phyloP scores from a whole-genome alignment of 306 rosid species.

The Quercus berberidifolia region DNA sequence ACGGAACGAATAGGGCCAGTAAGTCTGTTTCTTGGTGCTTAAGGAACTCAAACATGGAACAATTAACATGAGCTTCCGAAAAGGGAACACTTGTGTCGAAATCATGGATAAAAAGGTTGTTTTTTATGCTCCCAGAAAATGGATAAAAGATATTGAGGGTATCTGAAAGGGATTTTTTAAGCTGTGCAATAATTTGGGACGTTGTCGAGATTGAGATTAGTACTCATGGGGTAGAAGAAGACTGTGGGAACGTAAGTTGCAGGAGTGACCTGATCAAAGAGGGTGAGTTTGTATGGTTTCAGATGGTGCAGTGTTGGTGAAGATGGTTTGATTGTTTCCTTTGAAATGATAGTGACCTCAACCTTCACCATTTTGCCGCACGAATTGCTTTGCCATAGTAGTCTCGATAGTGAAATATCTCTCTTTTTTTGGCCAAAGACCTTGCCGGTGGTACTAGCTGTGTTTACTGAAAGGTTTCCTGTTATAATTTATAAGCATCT shows the following conservation, averaged over 20 bases:
- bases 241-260: slow-evolving; percentile 16
- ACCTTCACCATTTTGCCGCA: neutral
- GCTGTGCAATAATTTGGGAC: slow-evolving; percentile 2
- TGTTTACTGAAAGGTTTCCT: too few species aligned
- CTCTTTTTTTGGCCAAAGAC: too few species aligned
- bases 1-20: slow-evolving; percentile 34
- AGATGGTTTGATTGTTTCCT: slow-evolving; percentile 42
- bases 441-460: too few species aligned
- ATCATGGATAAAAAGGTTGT: slow-evolving; percentile 31
- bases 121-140: slow-evolving; percentile 34
- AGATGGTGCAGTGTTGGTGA: slow-evolving; percentile 7
- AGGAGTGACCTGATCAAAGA: slow-evolving; percentile 29
- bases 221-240: slow-evolving; percentile 31
- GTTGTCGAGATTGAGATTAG: neutral
- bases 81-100: slow-evolving; percentile 43
- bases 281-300: slow-evolving; percentile 10
- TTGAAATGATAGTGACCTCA: slow-evolving; percentile 41
- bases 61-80: slow-evolving; percentile 44
- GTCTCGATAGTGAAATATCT: too few species aligned
- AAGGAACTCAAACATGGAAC: slow-evolving; percentile 33
- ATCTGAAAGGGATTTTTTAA: slow-evolving; percentile 41
- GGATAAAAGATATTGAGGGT: slow-evolving; percentile 49
- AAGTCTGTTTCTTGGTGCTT: slow-evolving; percentile 25
- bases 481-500: too few species aligned
- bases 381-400: neutral